Evolutionary conservation across 257 asterid species (phyloP), one percentile per base, ranked within the genome.

Genomic region (Capsicum baccatum): DNA sequence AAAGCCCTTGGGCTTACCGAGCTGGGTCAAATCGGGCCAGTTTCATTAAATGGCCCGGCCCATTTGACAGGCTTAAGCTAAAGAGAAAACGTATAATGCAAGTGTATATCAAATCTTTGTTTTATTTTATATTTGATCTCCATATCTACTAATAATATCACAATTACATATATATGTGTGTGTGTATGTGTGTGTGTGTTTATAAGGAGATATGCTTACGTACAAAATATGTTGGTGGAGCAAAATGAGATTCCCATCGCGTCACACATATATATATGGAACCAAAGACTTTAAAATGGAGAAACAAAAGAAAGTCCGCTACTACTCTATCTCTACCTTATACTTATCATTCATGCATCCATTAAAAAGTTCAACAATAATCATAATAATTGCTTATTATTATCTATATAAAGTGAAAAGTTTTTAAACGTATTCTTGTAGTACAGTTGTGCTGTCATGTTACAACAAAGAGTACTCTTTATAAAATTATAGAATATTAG

Each of bases 161-260:
- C 33, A 26, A 26, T 26, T 26, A 26, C 33, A 26, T 26, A 26
- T 26, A 26, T 26, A 26, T 26, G 1, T 26, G 1, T 26, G 1
- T 26, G 33, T 26, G 33, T 26, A 1, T 26, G 33, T 26, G 33
- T 26, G 33, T 26, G 33, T 26, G 42, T 39, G 42, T 19, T 19
- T 64, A 12, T 64, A 64, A 26, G 71, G 17, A 64, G 71, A 64
- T 64, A 26, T 26, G 42, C 12, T 71, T 8, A 73, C 12, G 44
- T 8, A 73, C 59, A n/a, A 47, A 6, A 47, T 44, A 44, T 47
- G 57, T n/a, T 73, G 80, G 58, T 73, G 80, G 73, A 39, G 33
- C 57, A 47, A 52, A 37, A 79, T 86, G 57, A 80, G 84, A 83
- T 86, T 84, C 83, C 83, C 70, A 66, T 80, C 68, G n/a, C 79